Evolutionary conservation across 2,329 filamentous ascomycete genomes (phyloP).

Genomic region (Trichoderma sp.): DNA sequence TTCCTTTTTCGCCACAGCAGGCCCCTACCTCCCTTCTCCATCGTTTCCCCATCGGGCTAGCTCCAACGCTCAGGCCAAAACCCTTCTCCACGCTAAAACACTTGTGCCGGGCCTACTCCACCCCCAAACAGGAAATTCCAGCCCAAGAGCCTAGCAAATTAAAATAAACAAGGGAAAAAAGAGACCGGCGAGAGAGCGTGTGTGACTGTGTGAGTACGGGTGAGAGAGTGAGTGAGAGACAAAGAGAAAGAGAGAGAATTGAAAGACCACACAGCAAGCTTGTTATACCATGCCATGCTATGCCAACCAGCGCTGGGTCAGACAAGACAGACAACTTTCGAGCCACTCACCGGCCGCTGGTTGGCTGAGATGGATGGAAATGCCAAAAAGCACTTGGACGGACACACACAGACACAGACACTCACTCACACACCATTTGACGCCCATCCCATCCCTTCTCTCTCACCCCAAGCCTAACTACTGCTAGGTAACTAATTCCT

Average conservation of each 20-base stretch:
- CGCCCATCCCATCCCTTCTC: neutral
- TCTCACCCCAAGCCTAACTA: neutral
- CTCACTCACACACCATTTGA: neutral
- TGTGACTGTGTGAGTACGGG: neutral
- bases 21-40: slow-evolving; percentile 8
- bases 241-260: neutral
- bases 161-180: neutral
- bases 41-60: slow-evolving; percentile 14
- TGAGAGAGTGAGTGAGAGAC: neutral
- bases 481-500: neutral
- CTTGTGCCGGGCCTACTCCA: slow-evolving; percentile 20
- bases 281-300: neutral
- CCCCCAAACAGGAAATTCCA: slow-evolving; percentile 23
- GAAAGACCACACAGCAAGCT: neutral
- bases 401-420: neutral
- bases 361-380: neutral
- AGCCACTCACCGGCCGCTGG: neutral
- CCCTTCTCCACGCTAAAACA: slow-evolving; percentile 7
- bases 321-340: neutral
- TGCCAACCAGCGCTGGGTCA: neutral
- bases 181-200: neutral
- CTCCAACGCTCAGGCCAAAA: neutral
- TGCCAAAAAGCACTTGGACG: neutral
- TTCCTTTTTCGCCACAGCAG: slow-evolving; percentile 14
- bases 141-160: slow-evolving; percentile 19